phyloP scores from a whole-genome alignment of 495 filamentous ascomycete species.

The Massariosphaeria phaeospora region DNA sequence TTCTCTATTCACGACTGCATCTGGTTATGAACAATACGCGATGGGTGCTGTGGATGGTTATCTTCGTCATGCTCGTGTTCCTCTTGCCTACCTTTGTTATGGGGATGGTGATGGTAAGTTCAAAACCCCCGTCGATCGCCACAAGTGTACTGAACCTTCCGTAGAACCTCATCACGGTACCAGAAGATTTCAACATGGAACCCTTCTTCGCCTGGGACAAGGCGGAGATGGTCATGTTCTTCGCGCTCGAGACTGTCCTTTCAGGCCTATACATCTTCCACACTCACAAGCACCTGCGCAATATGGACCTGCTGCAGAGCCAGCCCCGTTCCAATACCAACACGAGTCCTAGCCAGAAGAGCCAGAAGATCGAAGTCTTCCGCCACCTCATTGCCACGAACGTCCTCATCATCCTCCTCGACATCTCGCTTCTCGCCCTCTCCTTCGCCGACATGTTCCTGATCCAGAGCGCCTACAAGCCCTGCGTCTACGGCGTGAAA shows the following conservation, averaged over 20 bases:
- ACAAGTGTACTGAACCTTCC: no score
- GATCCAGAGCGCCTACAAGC: conserved; percentile 24
- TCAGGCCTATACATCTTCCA: conserved; percentile 17
- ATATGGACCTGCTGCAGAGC: no score
- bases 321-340: no score
- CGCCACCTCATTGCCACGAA: conserved; percentile 27
- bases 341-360: conserved; percentile 30
- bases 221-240: conserved; percentile 24
- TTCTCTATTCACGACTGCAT: conserved; percentile 31
- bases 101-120: no score
- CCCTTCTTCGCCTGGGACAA: conserved; percentile 18
- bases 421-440: conserved; percentile 17
- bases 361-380: conserved; percentile 37
- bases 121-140: no score
- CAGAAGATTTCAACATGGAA: no score
- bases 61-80: conserved; percentile 19
- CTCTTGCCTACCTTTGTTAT: no score
- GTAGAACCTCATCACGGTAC: no score
- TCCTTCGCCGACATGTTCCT: conserved; percentile 21
- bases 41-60: conserved; percentile 25
- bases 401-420: conserved; percentile 27
- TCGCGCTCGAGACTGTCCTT: conserved; percentile 20
- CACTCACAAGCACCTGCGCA: conserved; percentile 21
- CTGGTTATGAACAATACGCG: conserved; percentile 15
- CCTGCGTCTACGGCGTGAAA: conserved; percentile 30